Evolutionary conservation across 2,329 filamentous ascomycete genomes (phyloP), one percentile per base, ranked within the genome.

Genomic region (Eutypa lata): DNA sequence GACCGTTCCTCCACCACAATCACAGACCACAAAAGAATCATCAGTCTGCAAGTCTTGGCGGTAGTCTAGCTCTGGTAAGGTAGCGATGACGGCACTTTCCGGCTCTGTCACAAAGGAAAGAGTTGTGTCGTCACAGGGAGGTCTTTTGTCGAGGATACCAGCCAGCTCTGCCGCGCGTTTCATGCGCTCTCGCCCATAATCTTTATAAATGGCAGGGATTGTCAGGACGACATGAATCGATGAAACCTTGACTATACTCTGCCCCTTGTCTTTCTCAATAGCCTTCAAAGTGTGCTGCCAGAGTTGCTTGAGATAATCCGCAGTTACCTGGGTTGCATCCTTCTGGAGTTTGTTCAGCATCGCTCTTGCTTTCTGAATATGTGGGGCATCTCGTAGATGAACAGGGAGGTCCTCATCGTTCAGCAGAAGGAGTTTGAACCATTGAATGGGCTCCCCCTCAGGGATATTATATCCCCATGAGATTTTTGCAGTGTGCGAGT

Each of bases 141-240:
- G 57, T 0, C 68, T 57, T 0, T 35, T 22, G 0, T 57, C 52
- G 0, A 76, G 58, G 3, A 78, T 68, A 0, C 75, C 74, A 0
- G 76, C 70, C 0, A 44, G n/a, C 0, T 57, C 28, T 0, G 69
- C 59, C 0, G 73, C 75, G 0, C 64, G 42, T 1, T 61, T 54
- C 75, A 78, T 77, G 0, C 65, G 53, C 0, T 52, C 21, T 1
- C 68, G 66, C 1, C 71, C 70, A 50, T 74, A 74, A 0, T 66
- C 58, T 0, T 72, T 70, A 75, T 76, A 79, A 8, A 78, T 77
- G 0, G 76, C 76, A 0, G 76, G 76, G 0, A 79, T 37, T 0
- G 76, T 78, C 1, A 76, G 56, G 1, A 77, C 65, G 2, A 78
- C 58, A 13, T 72, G 64, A 11, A 76, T 65, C 0, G 33, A 59